Evolutionary conservation across 1,284 basidiomycete genomes (phyloP).

Genomic region (Moesziomyces parantarcticus): DNA sequence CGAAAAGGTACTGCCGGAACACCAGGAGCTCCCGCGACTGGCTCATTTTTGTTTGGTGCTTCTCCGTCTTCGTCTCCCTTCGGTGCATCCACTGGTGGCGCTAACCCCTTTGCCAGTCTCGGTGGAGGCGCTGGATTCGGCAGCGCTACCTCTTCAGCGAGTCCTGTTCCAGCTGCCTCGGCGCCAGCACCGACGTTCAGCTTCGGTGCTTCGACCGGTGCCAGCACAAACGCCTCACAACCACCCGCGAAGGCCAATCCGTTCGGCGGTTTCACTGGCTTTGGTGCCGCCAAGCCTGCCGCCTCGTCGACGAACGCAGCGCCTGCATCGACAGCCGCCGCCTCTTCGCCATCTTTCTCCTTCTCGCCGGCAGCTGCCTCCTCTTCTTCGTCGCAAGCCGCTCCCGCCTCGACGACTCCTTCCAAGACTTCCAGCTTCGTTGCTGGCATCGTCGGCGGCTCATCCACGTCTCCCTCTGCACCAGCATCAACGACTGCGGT

Average conservation of each 20-base stretch:
- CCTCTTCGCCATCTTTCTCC: constrained; percentile 16
- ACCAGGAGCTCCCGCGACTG: constrained; percentile 15
- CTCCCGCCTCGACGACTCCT: constrained; percentile 11
- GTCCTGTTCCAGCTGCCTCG: constrained; percentile 4
- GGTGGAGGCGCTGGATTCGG: constrained; percentile 20
- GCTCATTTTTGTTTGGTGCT: constrained; percentile 12
- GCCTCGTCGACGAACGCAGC: constrained; percentile 6
- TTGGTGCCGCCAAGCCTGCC: constrained; percentile 27
- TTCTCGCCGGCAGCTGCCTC: constrained; percentile 1
- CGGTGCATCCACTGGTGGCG: constrained; percentile 13
- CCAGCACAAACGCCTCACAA: constrained; percentile 12
- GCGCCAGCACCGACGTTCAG: constrained; percentile 27
- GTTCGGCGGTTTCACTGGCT: constrained; percentile 31
- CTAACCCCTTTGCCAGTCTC: constrained; percentile 33
- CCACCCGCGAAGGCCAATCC: constrained; percentile 27
- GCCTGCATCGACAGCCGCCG: constrained; percentile 7
- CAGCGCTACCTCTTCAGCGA: constrained; percentile 8
- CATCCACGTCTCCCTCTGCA: constrained; percentile 10
- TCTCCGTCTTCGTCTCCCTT: constrained; percentile 14
- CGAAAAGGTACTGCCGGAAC: constrained; percentile 20
- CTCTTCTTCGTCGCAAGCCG: constrained; percentile 6
- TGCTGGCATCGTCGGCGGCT: constrained; percentile 12
- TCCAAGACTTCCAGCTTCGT: constrained; percentile 21
- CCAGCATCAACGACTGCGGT: constrained; percentile 3
- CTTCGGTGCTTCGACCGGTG: constrained; percentile 17